Conservation (phyloP, 345 rosid genomes). For the Alliaria petiolata region DNA sequence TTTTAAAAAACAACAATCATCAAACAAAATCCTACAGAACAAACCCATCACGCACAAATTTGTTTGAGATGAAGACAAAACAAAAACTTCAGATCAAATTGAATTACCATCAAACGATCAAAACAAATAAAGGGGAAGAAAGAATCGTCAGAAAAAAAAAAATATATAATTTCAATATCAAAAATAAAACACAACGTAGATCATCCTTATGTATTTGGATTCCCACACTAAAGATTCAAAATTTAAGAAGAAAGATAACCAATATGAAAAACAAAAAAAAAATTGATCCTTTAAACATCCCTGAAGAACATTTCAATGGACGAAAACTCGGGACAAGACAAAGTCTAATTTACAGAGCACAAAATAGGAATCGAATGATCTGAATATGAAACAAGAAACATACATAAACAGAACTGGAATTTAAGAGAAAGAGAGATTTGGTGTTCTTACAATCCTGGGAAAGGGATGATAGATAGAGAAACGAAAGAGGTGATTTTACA, state of each 20-base stretch:
- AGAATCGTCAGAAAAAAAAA: background rate
- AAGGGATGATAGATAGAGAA: constrained; percentile 3
- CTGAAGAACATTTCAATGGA: background rate
- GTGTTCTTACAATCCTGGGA: constrained; percentile 24
- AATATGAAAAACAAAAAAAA: background rate
- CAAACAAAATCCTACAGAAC: constrained; percentile 22
- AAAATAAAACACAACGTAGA: background rate
- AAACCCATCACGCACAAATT: background rate
- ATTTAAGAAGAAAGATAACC: background rate
- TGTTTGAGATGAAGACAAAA: background rate
- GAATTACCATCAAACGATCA: background rate
- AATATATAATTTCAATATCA: background rate
- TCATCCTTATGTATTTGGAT: background rate
- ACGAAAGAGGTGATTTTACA: background rate
- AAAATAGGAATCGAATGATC: background rate
- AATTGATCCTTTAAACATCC: background rate
- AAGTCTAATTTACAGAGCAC: background rate
- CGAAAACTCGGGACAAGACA: background rate
- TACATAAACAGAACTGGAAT: background rate
- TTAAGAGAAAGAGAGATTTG: background rate
- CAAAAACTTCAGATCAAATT: background rate
- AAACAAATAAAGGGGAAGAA: background rate
- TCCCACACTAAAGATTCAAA: background rate
- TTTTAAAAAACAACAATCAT: constrained; percentile 19
- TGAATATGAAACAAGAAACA: background rate